Evolutionary conservation across 2,329 filamentous ascomycete species (phyloP), one percentile per base, ranked within the genome.

Genomic region (Xylaria sp.): DNA sequence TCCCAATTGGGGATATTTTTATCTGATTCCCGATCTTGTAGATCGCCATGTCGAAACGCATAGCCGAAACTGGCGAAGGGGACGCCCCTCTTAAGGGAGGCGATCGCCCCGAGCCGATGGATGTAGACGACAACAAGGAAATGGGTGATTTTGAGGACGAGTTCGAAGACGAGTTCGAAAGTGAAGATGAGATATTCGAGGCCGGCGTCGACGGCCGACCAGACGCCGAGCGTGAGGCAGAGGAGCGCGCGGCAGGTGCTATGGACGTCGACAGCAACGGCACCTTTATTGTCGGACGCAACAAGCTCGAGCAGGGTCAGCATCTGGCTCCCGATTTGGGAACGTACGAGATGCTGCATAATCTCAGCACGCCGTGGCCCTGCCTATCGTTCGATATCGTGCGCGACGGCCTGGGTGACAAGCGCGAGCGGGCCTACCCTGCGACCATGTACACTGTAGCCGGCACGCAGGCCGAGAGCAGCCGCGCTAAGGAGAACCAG

Each of bases 331-430:
- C 96, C 15, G 96, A 99, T 81, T 86, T 93, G 67, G 93, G 92
- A n/a, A 95, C 95, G 6, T 99, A 99, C 83, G 92, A 97, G 79
- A 97, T 99, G 94, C 89, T 99, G 67, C 96, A 99, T 84, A 93
- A 90, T 69, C 87, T 99, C 71, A 96, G 92, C 80, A 94, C 94
- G 8, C 94, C 94, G 0, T 99, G 96, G 96, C 96, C 96, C 3
- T 99, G 96, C 79, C 87, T 99, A 18, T 98, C 95, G 1, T 97
- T 97, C 81, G 96, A 98, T 79, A 91, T 99, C 68, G 82, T 99
- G 70, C 90, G 87, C 75, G 96, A 99, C 81, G 85, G 86, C 60
- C 87, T 99, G 20, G 96, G 96, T 73, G 91, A 97, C 78, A 90
- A 93, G 80, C 91, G 96, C 77, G 77, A 79, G 70, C 97, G 91